Conservation (phyloP, 306 rosid genomes). For the Malus sylvestris region DNA sequence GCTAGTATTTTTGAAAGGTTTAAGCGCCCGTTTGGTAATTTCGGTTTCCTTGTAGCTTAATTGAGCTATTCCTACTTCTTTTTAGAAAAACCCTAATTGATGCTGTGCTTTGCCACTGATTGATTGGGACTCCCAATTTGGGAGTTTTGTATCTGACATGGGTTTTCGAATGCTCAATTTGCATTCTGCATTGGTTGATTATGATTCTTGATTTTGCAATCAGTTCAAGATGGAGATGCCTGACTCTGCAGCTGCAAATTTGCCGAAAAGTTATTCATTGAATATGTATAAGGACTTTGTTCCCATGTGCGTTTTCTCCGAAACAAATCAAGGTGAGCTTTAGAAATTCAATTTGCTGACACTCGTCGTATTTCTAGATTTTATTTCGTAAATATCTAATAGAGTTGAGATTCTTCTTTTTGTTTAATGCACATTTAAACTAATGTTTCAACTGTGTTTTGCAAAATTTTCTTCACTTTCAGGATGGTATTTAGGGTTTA, state of each 20-base stretch:
- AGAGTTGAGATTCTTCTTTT: background rate
- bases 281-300: conserved; percentile 90
- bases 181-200: conserved; percentile 12
- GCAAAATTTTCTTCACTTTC: background rate
- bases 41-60: background rate
- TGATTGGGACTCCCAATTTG: no score
- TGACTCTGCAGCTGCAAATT: conserved; percentile 46
- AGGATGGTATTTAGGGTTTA: background rate
- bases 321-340: conserved; percentile 75
- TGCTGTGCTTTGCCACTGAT: background rate
- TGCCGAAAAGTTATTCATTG: conserved; percentile 65
- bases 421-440: background rate
- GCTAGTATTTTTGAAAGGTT: background rate
- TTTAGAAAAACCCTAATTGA: background rate
- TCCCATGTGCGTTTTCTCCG: conserved; percentile 92
- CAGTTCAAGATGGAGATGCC: conserved; percentile 98
- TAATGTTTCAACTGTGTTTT: background rate
- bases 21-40: background rate
- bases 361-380: background rate
- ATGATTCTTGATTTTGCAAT: conserved; percentile 8
- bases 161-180: background rate
- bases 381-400: background rate
- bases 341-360: background rate
- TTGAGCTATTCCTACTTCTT: background rate
- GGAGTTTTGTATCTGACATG: background rate